phyloP scores from a whole-genome alignment of 192 early-diverging fungal species.

The Linnemannia schmuckeri region DNA sequence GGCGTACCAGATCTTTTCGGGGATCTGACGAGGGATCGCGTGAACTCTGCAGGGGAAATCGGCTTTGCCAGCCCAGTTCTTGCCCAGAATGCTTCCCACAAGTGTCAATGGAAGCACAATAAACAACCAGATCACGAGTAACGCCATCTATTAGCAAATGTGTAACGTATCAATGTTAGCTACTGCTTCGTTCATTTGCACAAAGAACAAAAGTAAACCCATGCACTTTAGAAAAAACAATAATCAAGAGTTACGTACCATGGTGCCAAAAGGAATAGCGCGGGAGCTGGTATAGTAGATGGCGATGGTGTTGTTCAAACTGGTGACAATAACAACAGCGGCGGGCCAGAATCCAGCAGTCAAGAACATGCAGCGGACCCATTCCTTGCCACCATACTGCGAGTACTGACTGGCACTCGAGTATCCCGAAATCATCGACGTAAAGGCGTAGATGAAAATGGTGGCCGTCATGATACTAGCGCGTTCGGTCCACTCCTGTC shows the following conservation, averaged over 20 bases:
- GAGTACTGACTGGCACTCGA: constrained; percentile 75
- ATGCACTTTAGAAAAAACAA: background rate
- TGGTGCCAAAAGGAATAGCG: constrained; percentile 82
- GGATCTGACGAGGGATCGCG: constrained; percentile 83
- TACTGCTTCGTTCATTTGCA: background rate
- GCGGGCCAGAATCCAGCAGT: constrained; percentile 81
- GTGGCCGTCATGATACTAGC: constrained; percentile 82
- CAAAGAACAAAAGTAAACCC: background rate
- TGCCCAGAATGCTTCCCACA: constrained; percentile 77
- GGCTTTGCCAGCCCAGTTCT: constrained; percentile 69
- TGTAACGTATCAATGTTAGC: background rate
- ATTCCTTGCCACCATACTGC: constrained; percentile 77
- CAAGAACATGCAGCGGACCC: constrained; percentile 75
- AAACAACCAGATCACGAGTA: constrained; percentile 79
- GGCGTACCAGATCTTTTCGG: constrained; percentile 80
- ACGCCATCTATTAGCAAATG: constrained; percentile 62
- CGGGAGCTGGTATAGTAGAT: constrained; percentile 81
- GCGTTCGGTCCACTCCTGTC: constrained; percentile 71
- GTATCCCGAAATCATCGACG: constrained; percentile 77
- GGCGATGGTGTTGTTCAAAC: constrained; percentile 77
- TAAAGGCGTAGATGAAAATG: constrained; percentile 85
- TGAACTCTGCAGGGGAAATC: constrained; percentile 85
- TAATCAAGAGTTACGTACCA: constrained; percentile 57
- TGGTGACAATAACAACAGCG: constrained; percentile 62
- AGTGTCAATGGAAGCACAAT: constrained; percentile 78